Evolutionary conservation across 805 yeast genomes (phyloP), one percentile per base, ranked within the genome.

Genomic region (Clavispora santaluciae): DNA sequence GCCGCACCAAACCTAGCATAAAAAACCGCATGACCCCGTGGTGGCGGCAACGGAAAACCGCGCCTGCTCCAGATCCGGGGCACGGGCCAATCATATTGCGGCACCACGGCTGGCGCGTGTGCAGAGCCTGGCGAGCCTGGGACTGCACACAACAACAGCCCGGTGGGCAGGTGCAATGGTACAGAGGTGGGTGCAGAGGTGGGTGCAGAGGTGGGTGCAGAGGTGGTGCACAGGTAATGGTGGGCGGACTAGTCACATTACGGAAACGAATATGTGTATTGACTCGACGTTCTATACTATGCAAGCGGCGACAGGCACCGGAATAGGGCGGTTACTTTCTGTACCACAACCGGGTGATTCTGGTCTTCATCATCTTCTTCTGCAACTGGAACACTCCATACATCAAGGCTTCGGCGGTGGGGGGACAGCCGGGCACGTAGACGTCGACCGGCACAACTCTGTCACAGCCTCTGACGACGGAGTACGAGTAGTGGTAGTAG

Each of bases 401-500:
- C 89, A 86, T 78, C 64, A 86, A 79, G 2, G 95, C 95, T 68
- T 86, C 95, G 40, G 90, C 76, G 18, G 95, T 84, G 26, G 95
- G 95, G 21, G 95, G 95, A 66, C 95, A 86, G 8, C 95, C 95
- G 15, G 95, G 95, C 40, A 86, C 95, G 58, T 87, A 86, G 30
- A 86, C 83, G 62, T 86, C 95, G 20, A 86, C 95, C 12, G 95
- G 95, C 33, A 87, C 82, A 42, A 86, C 73, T 59, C 95, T 72
- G 70, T 86, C 95, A 57, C 93, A 88, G 37, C 95, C 95, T 60
- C 95, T 75, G 17, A 87, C 95, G 20, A 87, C 95, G 31, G 89
- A 77, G 68, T 86, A 86, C 9, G 93, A 83, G 66, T 86, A 86
- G 64, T 86, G 95, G 69, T 86, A 86, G 68, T 86, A 86, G 24